Evolutionary conservation across 768 basidiomycete genomes (phyloP).

Genomic region (Mycena chlorophos): DNA sequence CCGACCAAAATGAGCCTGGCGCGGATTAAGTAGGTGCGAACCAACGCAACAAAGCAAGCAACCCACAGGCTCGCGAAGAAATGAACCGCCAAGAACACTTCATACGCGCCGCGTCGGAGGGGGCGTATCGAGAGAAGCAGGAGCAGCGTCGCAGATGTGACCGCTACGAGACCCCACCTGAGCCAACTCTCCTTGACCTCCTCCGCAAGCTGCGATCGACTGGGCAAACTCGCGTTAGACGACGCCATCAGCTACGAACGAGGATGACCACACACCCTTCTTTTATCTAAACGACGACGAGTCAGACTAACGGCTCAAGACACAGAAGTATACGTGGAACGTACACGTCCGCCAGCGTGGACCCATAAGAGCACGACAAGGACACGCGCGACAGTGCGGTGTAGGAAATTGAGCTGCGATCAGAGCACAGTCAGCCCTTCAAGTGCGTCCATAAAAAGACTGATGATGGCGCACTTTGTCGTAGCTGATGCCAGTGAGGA

Average conservation of each 20-base stretch:
- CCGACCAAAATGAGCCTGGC: slow-evolving; percentile 39
- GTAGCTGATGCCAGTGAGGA: slow-evolving; percentile 39
- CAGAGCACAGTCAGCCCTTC: not conserved
- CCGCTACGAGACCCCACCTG: slow-evolving; percentile 19
- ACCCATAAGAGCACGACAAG: slow-evolving; percentile 39
- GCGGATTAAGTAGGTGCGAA: not conserved
- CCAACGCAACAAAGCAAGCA: not conserved
- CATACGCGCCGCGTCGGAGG: slow-evolving; percentile 38
- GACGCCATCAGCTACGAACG: no score
- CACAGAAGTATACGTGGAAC: not conserved
- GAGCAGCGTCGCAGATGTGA: slow-evolving; percentile 32
- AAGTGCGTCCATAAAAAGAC: not conserved
- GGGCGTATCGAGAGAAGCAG: slow-evolving; percentile 36
- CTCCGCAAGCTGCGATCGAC: not conserved
- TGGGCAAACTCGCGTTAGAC: no score
- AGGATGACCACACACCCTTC: not conserved
- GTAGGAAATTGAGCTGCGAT: slow-evolving; percentile 33
- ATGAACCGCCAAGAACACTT: slow-evolving; percentile 43
- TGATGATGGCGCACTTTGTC: slow-evolving; percentile 15
- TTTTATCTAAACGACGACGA: not conserved
- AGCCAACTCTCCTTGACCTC: slow-evolving; percentile 13
- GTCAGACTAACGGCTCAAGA: not conserved
- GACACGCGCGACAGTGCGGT: slow-evolving; percentile 42
- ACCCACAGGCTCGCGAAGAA: slow-evolving; percentile 39
- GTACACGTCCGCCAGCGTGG: slow-evolving; percentile 33